Conservation (phyloP, 2,329 filamentous ascomycete species). For the Rugonectria rugulosa region DNA sequence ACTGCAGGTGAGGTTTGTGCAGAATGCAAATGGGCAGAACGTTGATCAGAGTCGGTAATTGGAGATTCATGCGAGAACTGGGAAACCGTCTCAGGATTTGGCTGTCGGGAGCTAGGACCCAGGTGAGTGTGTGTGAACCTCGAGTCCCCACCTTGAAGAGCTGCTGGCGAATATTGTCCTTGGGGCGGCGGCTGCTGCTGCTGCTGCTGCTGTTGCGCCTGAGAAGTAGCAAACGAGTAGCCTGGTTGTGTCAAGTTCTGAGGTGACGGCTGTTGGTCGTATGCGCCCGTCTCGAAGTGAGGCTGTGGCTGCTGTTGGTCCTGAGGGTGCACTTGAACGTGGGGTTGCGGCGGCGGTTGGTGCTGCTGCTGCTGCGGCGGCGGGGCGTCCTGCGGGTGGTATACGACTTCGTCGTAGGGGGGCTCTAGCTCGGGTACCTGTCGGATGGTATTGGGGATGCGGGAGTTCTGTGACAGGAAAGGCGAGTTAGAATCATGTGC, state of each 20-base stretch:
- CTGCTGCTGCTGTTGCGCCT: conserved; percentile 50
- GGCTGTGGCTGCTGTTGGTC: conserved; percentile 50
- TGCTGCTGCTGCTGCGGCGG: conserved; percentile 37
- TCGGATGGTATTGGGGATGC: conserved; percentile 52
- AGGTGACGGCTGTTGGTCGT: conserved; percentile 45
- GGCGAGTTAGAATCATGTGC: conserved; percentile 51
- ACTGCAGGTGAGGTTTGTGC: conserved; percentile 53
- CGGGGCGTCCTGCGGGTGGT: conserved; percentile 48
- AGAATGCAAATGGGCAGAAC: conserved; percentile 51
- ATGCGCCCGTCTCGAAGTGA: conserved; percentile 45
- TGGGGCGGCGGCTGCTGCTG: conserved; percentile 29
- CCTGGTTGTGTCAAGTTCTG: conserved; percentile 34
- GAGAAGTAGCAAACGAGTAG: conserved; percentile 40
- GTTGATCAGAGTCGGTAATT: conserved; percentile 56
- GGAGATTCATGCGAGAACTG: conserved; percentile 70
- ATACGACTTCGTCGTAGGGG: conserved; percentile 56
- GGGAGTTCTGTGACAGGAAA: conserved; percentile 50
- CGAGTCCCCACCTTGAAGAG: conserved; percentile 45
- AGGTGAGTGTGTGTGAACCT: conserved; percentile 47
- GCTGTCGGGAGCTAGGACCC: conserved; percentile 41
- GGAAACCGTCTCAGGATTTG: conserved; percentile 67
- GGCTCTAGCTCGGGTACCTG: conserved; percentile 55
- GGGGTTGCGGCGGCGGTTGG: conserved; percentile 34
- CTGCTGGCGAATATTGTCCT: conserved; percentile 32
- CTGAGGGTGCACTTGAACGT: conserved; percentile 34